Evolutionary conservation across 192 early-diverging fungal species (phyloP), one percentile per base, ranked within the genome.

Genomic region (Coemansia javaensis): DNA sequence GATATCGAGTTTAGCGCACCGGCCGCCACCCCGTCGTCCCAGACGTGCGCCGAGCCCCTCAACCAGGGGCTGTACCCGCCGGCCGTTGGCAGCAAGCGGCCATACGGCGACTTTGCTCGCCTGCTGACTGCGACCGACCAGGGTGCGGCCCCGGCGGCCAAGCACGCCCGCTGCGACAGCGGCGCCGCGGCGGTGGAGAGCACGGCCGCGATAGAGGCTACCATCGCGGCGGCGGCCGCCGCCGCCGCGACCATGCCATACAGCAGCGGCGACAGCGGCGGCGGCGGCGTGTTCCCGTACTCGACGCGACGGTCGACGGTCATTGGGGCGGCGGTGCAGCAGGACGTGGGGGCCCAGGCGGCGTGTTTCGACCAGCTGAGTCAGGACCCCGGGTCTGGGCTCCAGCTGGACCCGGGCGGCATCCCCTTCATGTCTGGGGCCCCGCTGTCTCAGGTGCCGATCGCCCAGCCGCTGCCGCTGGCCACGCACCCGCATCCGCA

Each of bases 41-140:
- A 18, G 18, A 20, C 36, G 9, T 16, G 14, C 15, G 44, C 23
- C 18, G 37, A 32, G 39, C 7, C 27, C 2, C 33, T 33, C 10
- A 40, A 56, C 15, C 57, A 58, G 54, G 56, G 45, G 10, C 59
- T 61, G 13, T 64, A 56, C 40, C 68, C 60, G 15, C 43, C 53
- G 3, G 68, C 61, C 1, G 36, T n/a, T n/a, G n/a, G n/a, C n/a
- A n/a, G 60, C 28, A 72, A 72, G 49, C 56, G 68, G 2, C 68
- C 61, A 7, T 60, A 53, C 35, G 60, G 52, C 53, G 62, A 72
- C 30, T 60, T 72, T 55, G 68, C 59, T 16, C 50, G 53, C 17
- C 61, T 72, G 12, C 49, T 72, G 10, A 59, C 56, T 15, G 61
- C 68, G 10, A 57, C 68, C 27, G 61, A 72, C 33, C 7, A 6